Percentiles rank a stretch among this genome's conserved stretches.
Evolutionary conservation across 2,329 filamentous ascomycete species (phyloP).

Genomic region (Hypoxylon sp.): DNA sequence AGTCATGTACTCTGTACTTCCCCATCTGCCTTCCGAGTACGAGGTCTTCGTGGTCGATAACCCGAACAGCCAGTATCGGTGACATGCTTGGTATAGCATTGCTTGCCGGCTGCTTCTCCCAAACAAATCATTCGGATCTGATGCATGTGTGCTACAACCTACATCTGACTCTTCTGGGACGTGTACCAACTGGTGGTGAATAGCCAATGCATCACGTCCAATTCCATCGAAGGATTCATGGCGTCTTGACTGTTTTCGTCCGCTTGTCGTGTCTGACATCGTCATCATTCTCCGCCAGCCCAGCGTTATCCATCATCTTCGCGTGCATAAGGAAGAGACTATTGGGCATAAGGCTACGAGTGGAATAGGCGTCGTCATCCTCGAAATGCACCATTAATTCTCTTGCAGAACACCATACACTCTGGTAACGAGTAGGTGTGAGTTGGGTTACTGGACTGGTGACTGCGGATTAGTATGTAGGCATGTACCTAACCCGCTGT

Average conservation of each 20-base stretch:
- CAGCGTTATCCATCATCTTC: slow-evolving; percentile 27
- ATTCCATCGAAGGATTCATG: slow-evolving; percentile 25
- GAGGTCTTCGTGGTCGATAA: not conserved
- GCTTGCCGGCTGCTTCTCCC: slow-evolving; percentile 15
- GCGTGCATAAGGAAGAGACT: slow-evolving; percentile 10
- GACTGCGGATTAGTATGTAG: slow-evolving; percentile 5
- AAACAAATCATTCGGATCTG: slow-evolving; percentile 31
- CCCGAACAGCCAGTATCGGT: slow-evolving; percentile 16
- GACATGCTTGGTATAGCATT: slow-evolving; percentile 11
- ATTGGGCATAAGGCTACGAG: slow-evolving; percentile 38
- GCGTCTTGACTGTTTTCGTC: slow-evolving; percentile 21
- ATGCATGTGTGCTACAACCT: slow-evolving; percentile 32
- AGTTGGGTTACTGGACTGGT: slow-evolving; percentile 5
- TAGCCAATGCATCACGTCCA: slow-evolving; percentile 7
- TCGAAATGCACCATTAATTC: slow-evolving; percentile 22
- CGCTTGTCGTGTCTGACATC: slow-evolving; percentile 38
- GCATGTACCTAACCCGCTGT: not conserved
- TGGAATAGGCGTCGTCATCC: slow-evolving; percentile 43
- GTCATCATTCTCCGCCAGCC: slow-evolving; percentile 37
- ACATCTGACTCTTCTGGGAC: slow-evolving; percentile 15
- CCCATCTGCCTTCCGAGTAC: slow-evolving; percentile 25
- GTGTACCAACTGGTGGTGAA: slow-evolving; percentile 15
- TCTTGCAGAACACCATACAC: slow-evolving; percentile 25
- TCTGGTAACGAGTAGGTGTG: slow-evolving; percentile 19
- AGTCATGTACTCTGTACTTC: slow-evolving; percentile 33